Base-by-base conservation (phyloP, 352 stramenopile genomes). In the Phytophthora boehmeriae region DNA sequence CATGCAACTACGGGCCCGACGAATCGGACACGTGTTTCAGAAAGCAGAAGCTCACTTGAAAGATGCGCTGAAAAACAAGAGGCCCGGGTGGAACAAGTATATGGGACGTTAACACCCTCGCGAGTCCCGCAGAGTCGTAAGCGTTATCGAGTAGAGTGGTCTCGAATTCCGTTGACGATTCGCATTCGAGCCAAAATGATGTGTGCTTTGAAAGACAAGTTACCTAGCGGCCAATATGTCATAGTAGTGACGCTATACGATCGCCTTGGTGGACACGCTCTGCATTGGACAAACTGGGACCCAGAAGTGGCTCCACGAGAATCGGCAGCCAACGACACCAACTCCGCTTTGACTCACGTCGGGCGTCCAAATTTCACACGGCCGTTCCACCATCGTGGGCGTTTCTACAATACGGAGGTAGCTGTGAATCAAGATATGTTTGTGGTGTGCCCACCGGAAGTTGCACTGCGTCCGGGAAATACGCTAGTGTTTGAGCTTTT, bases 221-320 rank as follows among this genome's bases (percentile, higher is more conserved):
- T 97, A 3, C 87, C 82, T 2, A 44, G 62, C 1, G 92, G 90
- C 0, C 68, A 83, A 1, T 97, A 97, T 53, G 83, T 92, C 22
- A 54, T 97, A 23, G 66, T 98, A 2, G 73, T 74, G 17, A 97
- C 88, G 13, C 74, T 97, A 54, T 95, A 93, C 44, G 89, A 97
- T 56, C 75, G 86, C 1, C 68, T 98, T 3, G 89, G 89, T 8
- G 92, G 92, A 1, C 72, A 89, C 34, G 76, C 82, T 16, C 63
- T 97, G 32, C 71, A 88, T 27, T 97, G 86, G 86, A 90, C 68
- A 23, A 76, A 78, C 16, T 87, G 72, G 76, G 80, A 88, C n/a
- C 71, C 61, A 6, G 75, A 89, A 59, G 49, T 70, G 28, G 30
- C 50, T 17, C 44, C 44, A 11, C 52, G 49, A 11, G 53, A 23